Base-by-base conservation (phyloP, 2,329 filamentous ascomycete genomes). In the Neoarthrinium moseri region DNA sequence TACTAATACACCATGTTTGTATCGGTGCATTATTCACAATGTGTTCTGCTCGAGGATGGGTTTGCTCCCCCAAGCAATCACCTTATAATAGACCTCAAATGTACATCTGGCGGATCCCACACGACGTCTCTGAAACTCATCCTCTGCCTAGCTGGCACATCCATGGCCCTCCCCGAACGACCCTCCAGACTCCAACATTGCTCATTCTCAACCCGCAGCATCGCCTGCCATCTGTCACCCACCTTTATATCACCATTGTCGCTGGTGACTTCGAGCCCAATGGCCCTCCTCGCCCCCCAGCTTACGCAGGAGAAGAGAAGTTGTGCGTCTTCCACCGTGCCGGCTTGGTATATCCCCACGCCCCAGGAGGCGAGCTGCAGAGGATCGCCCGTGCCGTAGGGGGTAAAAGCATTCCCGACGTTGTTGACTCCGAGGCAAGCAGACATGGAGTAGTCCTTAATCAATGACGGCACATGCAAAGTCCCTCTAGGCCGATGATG, bases 381-480 rank as follows among this genome's bases (percentile, higher is more conserved):
- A 1, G 85, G 85, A 64, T 89, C 86, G 30, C 77, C 82, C 15
- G 71, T 80, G 0, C 85, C 86, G 56, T 84, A 80, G 0, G 86
- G 86, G 6, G 86, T 89, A 55, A 89, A 89, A 0, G 85, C 83
- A 58, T 89, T 89, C 15, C 85, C 85, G 12, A 89, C 78, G 56
- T 89, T 89, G 57, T 89, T 89, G 29, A 87, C 73, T 2, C 81
- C 78, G 5, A 89, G 73, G 12, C 80, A 81, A 17, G 74, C 81
- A 48, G 81, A 73, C 4, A 89, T 59, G 0, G 71, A 72, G 49
- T 81, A 73, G 18, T 77, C 67, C 30, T 73, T 69, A 49, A 88
- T 84, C 66, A 89, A 69, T 4, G 77, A 67, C 0, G 78, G 73
- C 1, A 88, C 67, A 34, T 80, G 75, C 13, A 89, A 66, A 0